Base-by-base conservation (phyloP, 331 rosid genomes). In the Dryas integrifolia region DNA sequence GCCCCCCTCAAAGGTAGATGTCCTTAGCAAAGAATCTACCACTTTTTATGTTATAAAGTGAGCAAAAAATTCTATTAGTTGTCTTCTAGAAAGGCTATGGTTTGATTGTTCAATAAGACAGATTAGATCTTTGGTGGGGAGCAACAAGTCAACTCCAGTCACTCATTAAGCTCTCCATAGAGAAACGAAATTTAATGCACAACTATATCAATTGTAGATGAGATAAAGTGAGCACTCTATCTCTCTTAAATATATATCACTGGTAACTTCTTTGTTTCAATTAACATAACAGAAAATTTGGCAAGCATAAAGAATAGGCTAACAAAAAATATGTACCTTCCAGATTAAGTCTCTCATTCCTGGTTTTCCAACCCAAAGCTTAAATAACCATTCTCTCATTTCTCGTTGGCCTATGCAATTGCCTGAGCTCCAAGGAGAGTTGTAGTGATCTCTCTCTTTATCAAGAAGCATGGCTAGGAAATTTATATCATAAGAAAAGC, bases 361-460 rank as follows among this genome's bases (percentile, higher is more conserved):
- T 72, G 93, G 91, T 76, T 89, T 95, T 73, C 79, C 78, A 85
- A 82, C 69, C 99, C 97, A 95, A 81, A 95, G 97, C 76, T 77
- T 89, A 82, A 74, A 88, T 67, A 95, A 58, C 99, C 99, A 95
- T 84, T 88, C 96, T 84, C 99, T 92, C 85, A 95, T 76, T 78
- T 92, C 99, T 38, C 96, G 86, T 68, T 91, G 99, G 43, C 97
- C 99, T 73, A 95, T 92, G 92, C 89, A 82, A 74, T 92, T 92
- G 63, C 99, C 93, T 10, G 88, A 81, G 87, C 90, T 88, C 99
- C 99, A 95, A 61, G 89, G 85, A 74, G 85, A 84, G 73, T 61
- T 89, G 75, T 95, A 92, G 82, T 91, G 99, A 72, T 95, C 97
- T 81, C 93, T 89, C 69, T 92, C 92, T 75, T 85, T 81, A 76